Conservation (phyloP, 2,329 filamentous ascomycete species). For the Penicillium sp. region DNA sequence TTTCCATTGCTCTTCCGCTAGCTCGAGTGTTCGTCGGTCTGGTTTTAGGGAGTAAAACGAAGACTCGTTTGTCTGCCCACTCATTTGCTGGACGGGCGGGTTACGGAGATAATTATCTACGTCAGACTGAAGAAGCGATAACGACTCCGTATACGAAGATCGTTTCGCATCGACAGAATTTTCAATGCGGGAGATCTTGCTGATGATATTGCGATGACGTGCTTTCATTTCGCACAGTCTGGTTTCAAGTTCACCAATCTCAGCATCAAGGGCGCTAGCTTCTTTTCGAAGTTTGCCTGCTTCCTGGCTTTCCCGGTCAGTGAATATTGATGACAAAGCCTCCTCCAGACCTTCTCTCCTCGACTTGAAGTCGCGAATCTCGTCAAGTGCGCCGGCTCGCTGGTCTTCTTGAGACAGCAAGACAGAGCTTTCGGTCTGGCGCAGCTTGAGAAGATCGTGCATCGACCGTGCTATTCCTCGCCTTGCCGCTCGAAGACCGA, state of each 20-base stretch:
- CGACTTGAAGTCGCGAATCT: conserved; percentile 47
- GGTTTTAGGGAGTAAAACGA: conserved; percentile 49
- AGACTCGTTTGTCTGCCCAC: conserved; percentile 23
- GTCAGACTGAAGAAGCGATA: conserved; percentile 52
- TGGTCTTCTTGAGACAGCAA: conserved; percentile 43
- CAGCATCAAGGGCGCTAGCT: conserved; percentile 46
- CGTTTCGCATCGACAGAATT: conserved; percentile 55
- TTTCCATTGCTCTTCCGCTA: conserved; percentile 54
- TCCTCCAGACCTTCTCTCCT: conserved; percentile 47
- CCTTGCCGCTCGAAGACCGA: conserved; percentile 49
- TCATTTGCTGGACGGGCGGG: conserved; percentile 40
- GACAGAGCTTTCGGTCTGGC: conserved; percentile 50
- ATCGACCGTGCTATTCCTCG: conserved; percentile 54
- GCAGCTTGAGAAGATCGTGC: conserved; percentile 50
- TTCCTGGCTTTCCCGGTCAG: conserved; percentile 40
- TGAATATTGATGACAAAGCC: conserved; percentile 46
- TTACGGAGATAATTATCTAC: conserved; percentile 48
- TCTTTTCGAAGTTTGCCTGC: conserved; percentile 45
- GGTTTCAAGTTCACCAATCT: conserved; percentile 54
- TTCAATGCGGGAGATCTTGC: conserved; percentile 48
- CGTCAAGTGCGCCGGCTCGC: conserved; percentile 43
- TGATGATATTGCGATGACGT: conserved; percentile 48
- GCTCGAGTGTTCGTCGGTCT: conserved; percentile 53
- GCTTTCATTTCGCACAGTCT: conserved; percentile 52
- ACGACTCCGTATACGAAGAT: conserved; percentile 52